phyloP scores from a whole-genome alignment of 176 grass and related monocot genomes.

The Rhynchospora breviuscula region DNA sequence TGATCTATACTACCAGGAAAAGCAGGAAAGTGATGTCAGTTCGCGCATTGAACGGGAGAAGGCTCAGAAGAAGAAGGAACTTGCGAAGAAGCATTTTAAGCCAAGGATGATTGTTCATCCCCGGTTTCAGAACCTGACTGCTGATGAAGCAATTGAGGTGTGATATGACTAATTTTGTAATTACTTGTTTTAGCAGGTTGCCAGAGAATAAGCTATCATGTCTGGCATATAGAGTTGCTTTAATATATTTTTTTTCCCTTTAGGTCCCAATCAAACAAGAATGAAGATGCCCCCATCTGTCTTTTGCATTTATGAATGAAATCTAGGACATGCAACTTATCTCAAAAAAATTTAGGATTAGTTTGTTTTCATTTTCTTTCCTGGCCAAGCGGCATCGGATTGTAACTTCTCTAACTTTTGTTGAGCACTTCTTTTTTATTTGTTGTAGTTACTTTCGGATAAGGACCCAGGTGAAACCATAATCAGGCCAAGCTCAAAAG shows the following conservation, averaged over 20 bases:
- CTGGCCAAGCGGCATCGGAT: not conserved
- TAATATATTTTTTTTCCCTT: not conserved
- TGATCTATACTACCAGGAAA: slow-evolving; percentile 77
- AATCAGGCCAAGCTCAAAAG: slow-evolving; percentile 76
- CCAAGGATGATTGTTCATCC: slow-evolving; percentile 98
- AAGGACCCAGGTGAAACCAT: slow-evolving; percentile 90
- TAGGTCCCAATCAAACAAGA: not conserved
- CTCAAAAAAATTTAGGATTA: not conserved
- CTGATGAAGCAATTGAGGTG: slow-evolving; percentile 93
- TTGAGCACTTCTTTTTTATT: not conserved
- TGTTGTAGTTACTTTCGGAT: slow-evolving; percentile 66
- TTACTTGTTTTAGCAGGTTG: not conserved
- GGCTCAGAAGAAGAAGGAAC: slow-evolving; percentile 63
- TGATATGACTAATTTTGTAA: not conserved
- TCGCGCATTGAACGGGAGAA: slow-evolving; percentile 54
- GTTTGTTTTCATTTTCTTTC: not conserved
- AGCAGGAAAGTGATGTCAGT: slow-evolving; percentile 38
- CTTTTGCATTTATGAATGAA: not conserved
- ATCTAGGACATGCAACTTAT: not conserved
- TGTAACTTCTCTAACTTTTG: not conserved
- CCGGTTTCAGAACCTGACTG: slow-evolving; percentile 85
- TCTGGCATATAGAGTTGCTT: not conserved
- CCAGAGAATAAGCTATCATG: not conserved
- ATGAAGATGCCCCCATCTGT: not conserved
- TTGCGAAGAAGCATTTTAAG: slow-evolving; percentile 84